Base-by-base conservation (phyloP, 1,284 basidiomycete species). In the Leccinum colubrinum region DNA sequence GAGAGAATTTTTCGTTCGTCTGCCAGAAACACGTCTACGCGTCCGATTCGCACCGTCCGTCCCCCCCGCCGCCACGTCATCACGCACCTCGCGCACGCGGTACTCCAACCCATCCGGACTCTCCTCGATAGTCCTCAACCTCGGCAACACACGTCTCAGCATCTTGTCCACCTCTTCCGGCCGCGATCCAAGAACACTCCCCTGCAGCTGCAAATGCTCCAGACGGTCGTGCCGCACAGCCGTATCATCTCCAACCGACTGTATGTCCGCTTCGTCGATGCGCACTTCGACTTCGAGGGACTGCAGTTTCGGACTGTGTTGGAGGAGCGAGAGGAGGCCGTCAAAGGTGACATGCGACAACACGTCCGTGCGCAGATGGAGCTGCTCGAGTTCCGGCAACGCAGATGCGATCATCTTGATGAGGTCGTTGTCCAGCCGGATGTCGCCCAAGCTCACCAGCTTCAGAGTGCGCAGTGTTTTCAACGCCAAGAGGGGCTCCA, bases 71-170 rank as follows among this genome's bases (percentile, higher is more conserved):
- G 9, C 17, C 17, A 17, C 43, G 6, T 20, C 43, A 46, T 6
- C 43, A 4, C 25, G 35, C 27, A 70, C 25, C 3, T 62, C 43
- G 11, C 69, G 69, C 60, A 70, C 60, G 9, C 51, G 51, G 35
- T 59, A 9, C 48, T 52, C 63, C 50, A 63, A 33, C 39, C 67
- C 67, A 9, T 68, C 55, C 48, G 59, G 4, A 12, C 63, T 64
- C 66, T 69, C 69, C 58, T 69, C 68, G 14, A 71, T 48, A 2
- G 69, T 68, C 56, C 4, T 59, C 62, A 69, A 14, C 25, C 59
- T 53, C 41, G 68, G 68, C n/a, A 71, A 33, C 35, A 69, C 66
- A 17, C 70, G 60, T n/a, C 57, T 62, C 56, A 69, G 50, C 59
- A 70, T 53, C 56, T 51, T 61, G 55, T 68, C 66, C 54, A 68